Conservation (phyloP, 345 rosid species). For the Luvunga scandens region DNA sequence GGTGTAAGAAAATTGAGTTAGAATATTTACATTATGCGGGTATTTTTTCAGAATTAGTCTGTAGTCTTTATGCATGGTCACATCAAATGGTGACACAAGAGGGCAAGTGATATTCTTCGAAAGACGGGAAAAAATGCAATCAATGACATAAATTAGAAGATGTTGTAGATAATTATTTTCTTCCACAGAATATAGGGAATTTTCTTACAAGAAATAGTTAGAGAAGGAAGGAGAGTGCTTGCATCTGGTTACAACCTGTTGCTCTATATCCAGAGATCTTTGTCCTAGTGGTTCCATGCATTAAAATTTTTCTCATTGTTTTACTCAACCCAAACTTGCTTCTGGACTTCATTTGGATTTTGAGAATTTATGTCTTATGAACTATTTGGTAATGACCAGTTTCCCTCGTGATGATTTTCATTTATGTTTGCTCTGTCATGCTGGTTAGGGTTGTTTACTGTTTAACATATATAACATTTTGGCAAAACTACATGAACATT, state of each 20-base stretch:
- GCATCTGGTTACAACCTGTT: not conserved
- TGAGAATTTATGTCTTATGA: not conserved
- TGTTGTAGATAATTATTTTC: not conserved
- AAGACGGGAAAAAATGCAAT: not conserved
- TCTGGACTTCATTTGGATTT: not conserved
- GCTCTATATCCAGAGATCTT: not conserved
- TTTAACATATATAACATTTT: not conserved
- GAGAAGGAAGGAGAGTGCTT: not conserved
- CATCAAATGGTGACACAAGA: not conserved
- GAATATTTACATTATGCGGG: not conserved
- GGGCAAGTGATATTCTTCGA: not conserved
- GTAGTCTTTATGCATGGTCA: not conserved
- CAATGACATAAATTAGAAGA: not conserved
- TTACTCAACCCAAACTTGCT: not conserved
- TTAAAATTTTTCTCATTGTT: not conserved
- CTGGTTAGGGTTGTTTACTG: not conserved
- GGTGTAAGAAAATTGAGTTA: not conserved
- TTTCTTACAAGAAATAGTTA: not conserved
- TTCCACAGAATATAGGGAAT: not conserved
- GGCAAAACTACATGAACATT: not conserved
- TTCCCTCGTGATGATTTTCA: not conserved
- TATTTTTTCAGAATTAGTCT: not conserved
- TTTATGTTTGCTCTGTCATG: not conserved
- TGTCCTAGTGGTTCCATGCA: not conserved
- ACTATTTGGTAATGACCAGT: not conserved